A percentile compares a stretch with the other conserved stretches of the same genome.
Evolutionary conservation across 768 basidiomycete genomes (phyloP).

Genomic region (Leccinum pellstonianum): DNA sequence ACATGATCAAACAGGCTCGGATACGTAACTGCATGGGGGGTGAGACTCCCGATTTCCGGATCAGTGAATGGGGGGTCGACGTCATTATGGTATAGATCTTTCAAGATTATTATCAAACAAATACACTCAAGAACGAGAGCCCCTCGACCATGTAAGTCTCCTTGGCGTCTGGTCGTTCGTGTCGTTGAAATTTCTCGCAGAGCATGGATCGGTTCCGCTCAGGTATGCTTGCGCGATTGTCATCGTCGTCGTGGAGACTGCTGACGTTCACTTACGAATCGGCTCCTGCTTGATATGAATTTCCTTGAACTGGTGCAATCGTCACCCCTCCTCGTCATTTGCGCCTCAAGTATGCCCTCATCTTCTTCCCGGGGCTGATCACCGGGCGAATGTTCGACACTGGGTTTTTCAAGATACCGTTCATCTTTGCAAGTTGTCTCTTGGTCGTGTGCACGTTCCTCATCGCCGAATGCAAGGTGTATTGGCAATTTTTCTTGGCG

Average conservation of each 20-base stretch:
- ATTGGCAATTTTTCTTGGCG: slow-evolving; percentile 77
- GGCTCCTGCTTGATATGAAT: not conserved
- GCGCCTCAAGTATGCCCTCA: slow-evolving; percentile 52
- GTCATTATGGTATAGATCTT: slow-evolving; percentile 48
- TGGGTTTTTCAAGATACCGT: slow-evolving; percentile 58
- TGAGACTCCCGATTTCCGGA: not conserved
- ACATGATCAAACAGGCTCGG: not conserved
- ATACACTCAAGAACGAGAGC: slow-evolving; percentile 42
- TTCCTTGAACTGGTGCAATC: not conserved
- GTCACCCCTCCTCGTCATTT: not conserved
- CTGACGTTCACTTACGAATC: not conserved
- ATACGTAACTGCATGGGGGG: not conserved
- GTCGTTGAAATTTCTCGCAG: slow-evolving; percentile 35
- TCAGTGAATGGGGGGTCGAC: not conserved
- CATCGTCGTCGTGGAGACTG: not conserved
- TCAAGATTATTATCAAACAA: slow-evolving; percentile 66
- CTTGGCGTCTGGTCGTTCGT: not conserved
- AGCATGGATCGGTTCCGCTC: slow-evolving; percentile 79
- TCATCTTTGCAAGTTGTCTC: slow-evolving; percentile 45
- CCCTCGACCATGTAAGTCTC: slow-evolving; percentile 62
- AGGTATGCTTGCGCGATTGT: slow-evolving; percentile 38
- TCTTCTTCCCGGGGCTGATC: slow-evolving; percentile 61
- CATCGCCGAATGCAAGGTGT: slow-evolving; percentile 66
- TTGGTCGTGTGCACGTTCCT: slow-evolving; percentile 60
- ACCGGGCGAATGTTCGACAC: slow-evolving; percentile 73